phyloP scores from a whole-genome alignment of 352 stramenopile genomes.

The Peronosclerospora sorghi region DNA sequence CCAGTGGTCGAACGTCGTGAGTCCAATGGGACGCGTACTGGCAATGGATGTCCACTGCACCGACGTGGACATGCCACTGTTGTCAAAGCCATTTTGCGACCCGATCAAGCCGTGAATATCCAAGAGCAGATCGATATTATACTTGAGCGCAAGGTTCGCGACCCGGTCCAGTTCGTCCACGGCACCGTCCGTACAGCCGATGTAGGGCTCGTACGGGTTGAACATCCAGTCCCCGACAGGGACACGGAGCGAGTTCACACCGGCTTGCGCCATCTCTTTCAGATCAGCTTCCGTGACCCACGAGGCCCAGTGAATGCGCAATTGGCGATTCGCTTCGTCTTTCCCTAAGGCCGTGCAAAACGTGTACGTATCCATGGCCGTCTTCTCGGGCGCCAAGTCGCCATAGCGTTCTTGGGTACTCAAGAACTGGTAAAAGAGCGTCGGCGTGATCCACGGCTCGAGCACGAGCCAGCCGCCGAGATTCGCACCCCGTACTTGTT shows the following conservation, averaged over 20 bases:
- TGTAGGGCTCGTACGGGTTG: conserved; percentile 87
- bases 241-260: conserved; percentile 6
- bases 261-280: conserved; percentile 37
- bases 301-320: conserved; percentile 86
- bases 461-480: conserved; percentile 57
- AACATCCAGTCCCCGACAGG: conserved; percentile 91
- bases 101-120: conserved; percentile 88
- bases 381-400: conserved; percentile 63
- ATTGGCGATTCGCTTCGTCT: conserved; percentile 85
- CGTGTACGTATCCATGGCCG: conserved; percentile 85
- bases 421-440: conserved; percentile 16
- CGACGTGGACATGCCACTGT: conserved; percentile 75
- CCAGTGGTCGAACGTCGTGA: conserved; percentile 11
- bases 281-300: conserved; percentile 92
- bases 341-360: conserved; percentile 81
- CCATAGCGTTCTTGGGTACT: conserved; percentile 38
- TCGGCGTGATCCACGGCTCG: conserved; percentile 11
- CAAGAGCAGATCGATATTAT: conserved; percentile 81
- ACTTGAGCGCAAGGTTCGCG: conserved; percentile 70
- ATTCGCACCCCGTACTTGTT: conserved; percentile 26
- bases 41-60: conserved; percentile 11
- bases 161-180: conserved; percentile 85
- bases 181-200: conserved; percentile 84
- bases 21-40: conserved; percentile 5
- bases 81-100: conserved; percentile 94